Evolutionary conservation across 495 filamentous ascomycete genomes (phyloP), one percentile per base, ranked within the genome.

Genomic region (Penicillium canescens): DNA sequence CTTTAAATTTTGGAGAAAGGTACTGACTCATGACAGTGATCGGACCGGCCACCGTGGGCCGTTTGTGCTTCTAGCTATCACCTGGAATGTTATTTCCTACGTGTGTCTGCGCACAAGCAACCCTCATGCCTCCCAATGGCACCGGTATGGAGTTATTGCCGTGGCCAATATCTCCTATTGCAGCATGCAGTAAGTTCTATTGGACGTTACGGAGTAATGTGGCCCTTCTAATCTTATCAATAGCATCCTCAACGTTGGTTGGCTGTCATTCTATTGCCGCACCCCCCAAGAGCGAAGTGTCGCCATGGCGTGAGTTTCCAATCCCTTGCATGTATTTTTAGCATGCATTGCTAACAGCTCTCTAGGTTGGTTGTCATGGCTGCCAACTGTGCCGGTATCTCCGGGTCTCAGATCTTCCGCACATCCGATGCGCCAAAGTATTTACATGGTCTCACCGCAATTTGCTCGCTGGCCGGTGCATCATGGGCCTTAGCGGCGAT

Each of bases 401-500:
- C 78, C 8, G 79, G 81, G 3, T 72, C 73, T 6, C 80, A 84
- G 58, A 69, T 83, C 37, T 83, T 83, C 65, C 76, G 77, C 21
- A 72, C 74, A 0, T 55, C 71, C 14, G 80, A 83, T 33, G 72
- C 71, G 12, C 81, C 76, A 21, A 70, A 77, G 6, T 84, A 85
- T 44, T 52, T 63, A 3, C 69, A 73, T 23, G 79, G 76, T 6
- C 41, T 74, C 11, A 74, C 71, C 1, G 70, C 71, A 3, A 65
- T 71, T 9, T 61, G 55, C 47, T 62, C 58, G 0, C 39, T 74
- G 26, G 71, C 71, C 11, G 69, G 53, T 6, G 70, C 56, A 0
- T 65, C 71, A 11, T 74, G 71, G 71, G 55, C 52, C 12, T 43
- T 61, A 23, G 43, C 56, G 2, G 28, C 61, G 4, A 39, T 56